Conservation (phyloP, 2,329 filamentous ascomycete species). For the Dactylonectria macrodidyma region DNA sequence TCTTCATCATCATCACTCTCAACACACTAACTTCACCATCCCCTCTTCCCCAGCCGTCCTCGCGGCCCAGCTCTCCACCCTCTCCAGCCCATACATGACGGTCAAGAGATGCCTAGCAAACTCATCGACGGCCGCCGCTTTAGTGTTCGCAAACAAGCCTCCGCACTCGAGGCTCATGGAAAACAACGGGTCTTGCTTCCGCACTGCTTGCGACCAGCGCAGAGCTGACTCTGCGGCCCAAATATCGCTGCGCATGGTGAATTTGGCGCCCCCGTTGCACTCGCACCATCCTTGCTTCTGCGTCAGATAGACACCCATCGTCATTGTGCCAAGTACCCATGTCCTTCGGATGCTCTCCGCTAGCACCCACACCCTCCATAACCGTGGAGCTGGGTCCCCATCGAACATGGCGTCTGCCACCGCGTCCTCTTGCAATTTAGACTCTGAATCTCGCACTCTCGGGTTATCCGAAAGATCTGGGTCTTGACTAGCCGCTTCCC, state of each 20-base stretch:
- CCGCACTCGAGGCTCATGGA: slow-evolving; percentile 19
- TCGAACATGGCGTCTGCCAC: slow-evolving; percentile 21
- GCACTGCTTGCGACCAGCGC: slow-evolving; percentile 7
- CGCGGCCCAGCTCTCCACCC: slow-evolving; percentile 23
- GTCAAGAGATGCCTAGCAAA: slow-evolving; percentile 22
- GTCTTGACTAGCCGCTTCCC: slow-evolving; percentile 15
- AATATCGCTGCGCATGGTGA: slow-evolving; percentile 11
- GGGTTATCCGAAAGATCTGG: slow-evolving; percentile 4
- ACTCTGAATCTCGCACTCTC: not conserved
- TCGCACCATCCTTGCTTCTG: slow-evolving; percentile 14
- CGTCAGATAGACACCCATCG: slow-evolving; percentile 23
- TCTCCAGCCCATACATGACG: slow-evolving; percentile 24
- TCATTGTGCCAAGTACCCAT: slow-evolving; percentile 25
- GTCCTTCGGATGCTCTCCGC: slow-evolving; percentile 27
- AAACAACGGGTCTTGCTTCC: slow-evolving; percentile 21
- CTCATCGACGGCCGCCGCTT: slow-evolving; percentile 15
- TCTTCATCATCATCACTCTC: not conserved
- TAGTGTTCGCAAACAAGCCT: slow-evolving; percentile 2
- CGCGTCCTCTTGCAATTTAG: not conserved
- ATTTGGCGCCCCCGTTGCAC: slow-evolving; percentile 19
- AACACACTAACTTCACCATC: not conserved
- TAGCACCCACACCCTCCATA: slow-evolving; percentile 28
- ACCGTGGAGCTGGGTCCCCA: slow-evolving; percentile 20
- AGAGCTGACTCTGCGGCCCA: slow-evolving; percentile 11
- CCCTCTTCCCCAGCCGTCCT: slow-evolving; percentile 10